Conservation (phyloP, 192 early-diverging fungal species). For the Backusella psychrophila region DNA sequence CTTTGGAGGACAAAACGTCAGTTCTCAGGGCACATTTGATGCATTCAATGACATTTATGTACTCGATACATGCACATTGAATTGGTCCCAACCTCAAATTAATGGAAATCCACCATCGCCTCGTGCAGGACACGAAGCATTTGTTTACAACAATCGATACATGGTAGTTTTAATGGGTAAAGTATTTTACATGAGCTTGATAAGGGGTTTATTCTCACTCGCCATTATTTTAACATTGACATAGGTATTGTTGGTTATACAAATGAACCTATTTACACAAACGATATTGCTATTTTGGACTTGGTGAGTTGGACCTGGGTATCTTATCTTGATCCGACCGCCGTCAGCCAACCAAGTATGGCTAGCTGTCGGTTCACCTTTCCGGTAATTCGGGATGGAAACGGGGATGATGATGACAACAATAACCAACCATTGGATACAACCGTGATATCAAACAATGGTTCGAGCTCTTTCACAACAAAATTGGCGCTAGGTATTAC, state of each 20-base stretch:
- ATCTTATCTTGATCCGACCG: background rate
- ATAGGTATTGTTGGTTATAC: constrained; percentile 2
- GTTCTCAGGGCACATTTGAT: background rate
- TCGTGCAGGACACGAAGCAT: constrained; percentile 29
- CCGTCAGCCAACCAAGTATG: background rate
- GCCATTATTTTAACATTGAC: background rate
- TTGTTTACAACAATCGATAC: constrained; percentile 15
- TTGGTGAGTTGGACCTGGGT: constrained; percentile 24
- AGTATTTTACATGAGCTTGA: too few species aligned
- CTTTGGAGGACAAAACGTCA: constrained; percentile 12
- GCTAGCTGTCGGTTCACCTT: constrained; percentile 8
- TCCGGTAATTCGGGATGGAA: background rate
- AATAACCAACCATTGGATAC: background rate
- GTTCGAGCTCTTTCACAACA: background rate
- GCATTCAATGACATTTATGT: constrained; percentile 20
- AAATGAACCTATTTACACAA: background rate
- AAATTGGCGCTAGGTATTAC: constrained; percentile 13
- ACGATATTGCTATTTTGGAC: constrained; percentile 24
- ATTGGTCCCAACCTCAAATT: constrained; percentile 15
- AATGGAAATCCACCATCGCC: constrained; percentile 8
- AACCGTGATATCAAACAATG: constrained; percentile 10
- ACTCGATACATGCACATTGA: constrained; percentile 25
- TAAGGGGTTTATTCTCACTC: background rate
- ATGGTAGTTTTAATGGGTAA: constrained; percentile 26
- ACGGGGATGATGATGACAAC: background rate